Percentiles rank a stretch among this genome's conserved stretches.
These are phyloP conservation scores for Acer saccharum DNA, from an alignment of 345 rosid species.

Conservation along the genomic window DNA sequence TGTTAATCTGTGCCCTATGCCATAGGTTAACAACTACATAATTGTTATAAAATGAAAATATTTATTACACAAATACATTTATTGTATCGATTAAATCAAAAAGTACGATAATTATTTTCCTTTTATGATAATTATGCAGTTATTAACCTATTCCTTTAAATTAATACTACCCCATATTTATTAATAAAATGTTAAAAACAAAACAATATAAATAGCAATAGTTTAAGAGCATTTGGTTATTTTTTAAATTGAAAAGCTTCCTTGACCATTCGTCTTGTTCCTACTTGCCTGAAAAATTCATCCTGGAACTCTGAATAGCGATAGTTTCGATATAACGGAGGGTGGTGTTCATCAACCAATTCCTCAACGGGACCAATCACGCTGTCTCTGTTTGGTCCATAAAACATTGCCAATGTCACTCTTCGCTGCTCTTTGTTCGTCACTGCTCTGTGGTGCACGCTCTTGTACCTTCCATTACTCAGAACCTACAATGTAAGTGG, in stretches of 20 bases:
- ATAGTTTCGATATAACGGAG: slow-evolving; percentile 10
- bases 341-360: slow-evolving; percentile 21
- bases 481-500: neutral
- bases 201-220: too few relatives aligned
- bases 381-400: slow-evolving; percentile 5
- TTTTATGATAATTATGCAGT: too few relatives aligned
- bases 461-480: slow-evolving; percentile 7
- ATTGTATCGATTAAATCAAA: too few relatives aligned
- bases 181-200: too few relatives aligned
- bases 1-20: too few relatives aligned
- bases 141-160: too few relatives aligned
- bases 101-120: too few relatives aligned
- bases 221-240: neutral
- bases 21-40: too few relatives aligned
- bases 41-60: too few relatives aligned
- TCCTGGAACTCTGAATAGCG: slow-evolving; percentile 7
- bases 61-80: too few relatives aligned
- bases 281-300: slow-evolving; percentile 21
- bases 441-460: slow-evolving; percentile 24
- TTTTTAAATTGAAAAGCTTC: slow-evolving; percentile 9
- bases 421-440: slow-evolving; percentile 13
- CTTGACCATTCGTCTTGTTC: slow-evolving; percentile 18
- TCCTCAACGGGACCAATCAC: slow-evolving; percentile 23
- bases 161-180: too few relatives aligned
- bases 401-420: slow-evolving; percentile 18